Evolutionary conservation across 441 rosid species (phyloP).

Genomic region (Daphne laureola): DNA sequence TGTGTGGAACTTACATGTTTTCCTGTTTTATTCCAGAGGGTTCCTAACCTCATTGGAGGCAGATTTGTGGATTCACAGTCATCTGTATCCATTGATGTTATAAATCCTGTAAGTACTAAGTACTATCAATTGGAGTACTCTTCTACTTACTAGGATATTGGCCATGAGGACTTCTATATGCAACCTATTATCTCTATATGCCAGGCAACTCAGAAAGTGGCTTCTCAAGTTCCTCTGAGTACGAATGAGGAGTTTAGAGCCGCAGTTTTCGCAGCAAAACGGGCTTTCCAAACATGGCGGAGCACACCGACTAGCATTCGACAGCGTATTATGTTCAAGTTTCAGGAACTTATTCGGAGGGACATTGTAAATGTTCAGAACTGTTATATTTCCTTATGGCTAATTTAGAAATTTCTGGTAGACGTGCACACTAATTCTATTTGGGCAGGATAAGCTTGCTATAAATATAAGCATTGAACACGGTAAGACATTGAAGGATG

Average conservation of each 20-base stretch:
- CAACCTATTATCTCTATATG: slow-evolving; percentile 10
- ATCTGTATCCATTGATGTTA: slow-evolving; percentile 32
- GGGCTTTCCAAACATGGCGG: slow-evolving; percentile 41
- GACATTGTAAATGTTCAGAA: slow-evolving; percentile 26
- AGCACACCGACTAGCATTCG: slow-evolving; percentile 32
- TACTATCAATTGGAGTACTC: not conserved
- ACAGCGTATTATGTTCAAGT: slow-evolving; percentile 43
- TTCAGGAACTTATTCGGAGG: slow-evolving; percentile 43
- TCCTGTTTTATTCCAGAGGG: slow-evolving; percentile 28
- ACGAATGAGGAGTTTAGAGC: slow-evolving; percentile 40
- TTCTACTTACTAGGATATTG: slow-evolving; percentile 6
- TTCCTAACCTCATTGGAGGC: slow-evolving; percentile 48
- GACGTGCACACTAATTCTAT: slow-evolving; percentile 4
- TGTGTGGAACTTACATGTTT: slow-evolving; percentile 14
- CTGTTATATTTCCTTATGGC: slow-evolving; percentile 1
- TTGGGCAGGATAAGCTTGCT: slow-evolving; percentile 37
- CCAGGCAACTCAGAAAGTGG: slow-evolving; percentile 44
- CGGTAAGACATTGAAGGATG: slow-evolving; percentile 41
- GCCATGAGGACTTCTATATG: slow-evolving; percentile 1
- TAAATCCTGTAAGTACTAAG: slow-evolving; percentile 43
- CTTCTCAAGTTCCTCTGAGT: slow-evolving; percentile 40
- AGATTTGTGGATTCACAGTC: slow-evolving; percentile 39
- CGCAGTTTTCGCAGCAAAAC: slow-evolving; percentile 41
- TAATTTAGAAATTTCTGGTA: slow-evolving; percentile 3
- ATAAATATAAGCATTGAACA: slow-evolving; percentile 38